Evolutionary conservation across 495 filamentous ascomycete species (phyloP).

Genomic region (Hypoxylon intermedium): DNA sequence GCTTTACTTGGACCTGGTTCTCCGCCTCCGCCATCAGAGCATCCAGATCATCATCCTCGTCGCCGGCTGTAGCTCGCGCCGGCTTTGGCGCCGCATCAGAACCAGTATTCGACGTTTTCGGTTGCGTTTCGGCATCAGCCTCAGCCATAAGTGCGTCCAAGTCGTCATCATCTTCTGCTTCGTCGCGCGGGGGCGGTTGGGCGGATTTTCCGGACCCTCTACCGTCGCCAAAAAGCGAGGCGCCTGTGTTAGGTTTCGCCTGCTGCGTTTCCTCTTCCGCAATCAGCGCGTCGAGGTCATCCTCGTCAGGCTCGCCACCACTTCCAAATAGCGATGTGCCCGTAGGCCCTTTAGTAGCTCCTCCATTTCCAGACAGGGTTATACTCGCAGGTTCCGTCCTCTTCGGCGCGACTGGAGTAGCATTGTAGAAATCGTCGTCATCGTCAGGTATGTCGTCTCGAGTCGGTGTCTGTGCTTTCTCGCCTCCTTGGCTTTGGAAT

Average conservation of each 20-base stretch:
- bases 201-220: conserved; percentile 1
- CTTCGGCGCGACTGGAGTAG: conserved; percentile 42
- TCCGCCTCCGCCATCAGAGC: conserved; percentile 57
- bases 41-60: conserved; percentile 55
- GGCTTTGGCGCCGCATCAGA: conserved; percentile 32
- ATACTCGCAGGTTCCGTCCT: conserved; percentile 15
- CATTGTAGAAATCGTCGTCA: conserved; percentile 53
- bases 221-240: conserved; percentile 46
- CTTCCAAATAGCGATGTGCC: conserved; percentile 28
- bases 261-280: conserved; percentile 52
- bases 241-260: conserved; percentile 6
- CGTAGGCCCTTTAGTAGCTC: not conserved
- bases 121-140: conserved; percentile 43
- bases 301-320: conserved; percentile 52
- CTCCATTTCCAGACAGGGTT: conserved; percentile 19
- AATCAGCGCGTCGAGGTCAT: conserved; percentile 60
- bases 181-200: conserved; percentile 18
- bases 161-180: conserved; percentile 58
- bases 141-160: conserved; percentile 62
- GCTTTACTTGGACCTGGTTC: conserved; percentile 18
- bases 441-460: conserved; percentile 45
- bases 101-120: conserved; percentile 9
- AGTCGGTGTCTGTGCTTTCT: conserved; percentile 41
- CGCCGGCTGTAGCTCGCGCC: conserved; percentile 12
- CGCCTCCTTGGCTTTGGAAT: conserved; percentile 46